phyloP scores from a whole-genome alignment of 1,284 basidiomycete species.

The Phellopilus nigrolimitatus region DNA sequence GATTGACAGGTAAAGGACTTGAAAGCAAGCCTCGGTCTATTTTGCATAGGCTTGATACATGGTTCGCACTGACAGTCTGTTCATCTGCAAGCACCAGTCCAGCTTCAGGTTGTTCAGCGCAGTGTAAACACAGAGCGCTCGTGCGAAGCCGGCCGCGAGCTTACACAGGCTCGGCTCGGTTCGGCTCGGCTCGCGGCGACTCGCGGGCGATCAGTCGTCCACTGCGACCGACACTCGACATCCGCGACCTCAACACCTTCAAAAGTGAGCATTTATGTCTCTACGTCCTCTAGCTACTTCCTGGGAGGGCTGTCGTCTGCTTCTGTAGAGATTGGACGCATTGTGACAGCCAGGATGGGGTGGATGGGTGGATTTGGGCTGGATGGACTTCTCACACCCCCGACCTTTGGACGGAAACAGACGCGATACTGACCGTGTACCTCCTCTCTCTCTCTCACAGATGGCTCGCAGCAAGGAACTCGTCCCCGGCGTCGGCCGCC shows the following conservation, averaged over 20 bases:
- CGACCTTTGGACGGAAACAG: constrained; percentile 18
- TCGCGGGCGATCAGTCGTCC: too few relatives aligned
- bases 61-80: too few relatives aligned
- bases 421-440: constrained; percentile 19
- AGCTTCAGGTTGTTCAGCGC: too few relatives aligned
- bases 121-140: too few relatives aligned
- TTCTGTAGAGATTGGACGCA: background rate
- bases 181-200: too few relatives aligned
- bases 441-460: constrained; percentile 36
- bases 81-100: too few relatives aligned
- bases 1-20: too few relatives aligned
- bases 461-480: constrained; percentile 94
- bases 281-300: background rate
- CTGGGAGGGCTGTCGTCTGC: background rate
- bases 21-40: too few relatives aligned
- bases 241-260: constrained; percentile 13
- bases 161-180: too few relatives aligned
- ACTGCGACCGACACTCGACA: too few relatives aligned
- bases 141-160: too few relatives aligned
- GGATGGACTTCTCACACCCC: constrained; percentile 8
- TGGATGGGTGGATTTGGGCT: background rate
- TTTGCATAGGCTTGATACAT: too few relatives aligned
- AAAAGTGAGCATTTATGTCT: constrained; percentile 13
- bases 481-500: constrained; percentile 79
- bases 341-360: background rate